phyloP scores from a whole-genome alignment of 345 rosid genomes.

The Eucalyptus sp. region DNA sequence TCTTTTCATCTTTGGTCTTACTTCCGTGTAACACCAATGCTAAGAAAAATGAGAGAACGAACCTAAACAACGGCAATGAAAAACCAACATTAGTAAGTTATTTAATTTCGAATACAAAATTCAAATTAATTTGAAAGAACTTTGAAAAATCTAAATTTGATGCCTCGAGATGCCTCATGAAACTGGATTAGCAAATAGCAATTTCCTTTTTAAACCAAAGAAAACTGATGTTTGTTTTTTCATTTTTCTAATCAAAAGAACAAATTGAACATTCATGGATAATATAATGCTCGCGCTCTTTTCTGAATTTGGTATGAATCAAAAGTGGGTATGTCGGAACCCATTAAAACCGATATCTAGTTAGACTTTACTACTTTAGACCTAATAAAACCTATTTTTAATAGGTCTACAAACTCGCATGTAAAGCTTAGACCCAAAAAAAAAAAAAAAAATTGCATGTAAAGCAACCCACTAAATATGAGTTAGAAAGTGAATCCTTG shows the following conservation, averaged over 20 bases:
- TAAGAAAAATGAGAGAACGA: not conserved
- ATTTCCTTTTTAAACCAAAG: not conserved
- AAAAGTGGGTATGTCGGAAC: not conserved
- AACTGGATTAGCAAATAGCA: not conserved
- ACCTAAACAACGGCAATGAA: not conserved
- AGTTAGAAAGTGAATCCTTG: not conserved
- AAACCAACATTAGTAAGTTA: not conserved
- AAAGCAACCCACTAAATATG: not conserved
- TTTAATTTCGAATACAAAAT: not conserved
- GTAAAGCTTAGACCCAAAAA: not conserved
- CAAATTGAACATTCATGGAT: not conserved
- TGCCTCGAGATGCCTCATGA: rapidly evolving
- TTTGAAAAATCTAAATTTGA: not conserved
- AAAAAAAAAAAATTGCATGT: too few relatives aligned
- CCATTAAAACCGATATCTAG: rapidly evolving
- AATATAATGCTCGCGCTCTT: not conserved
- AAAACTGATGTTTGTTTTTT: not conserved
- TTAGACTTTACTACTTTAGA: not conserved
- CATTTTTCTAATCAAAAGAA: not conserved
- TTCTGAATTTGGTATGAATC: not conserved
- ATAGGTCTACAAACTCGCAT: not conserved
- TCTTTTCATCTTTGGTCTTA: not conserved
- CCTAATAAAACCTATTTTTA: rapidly evolving
- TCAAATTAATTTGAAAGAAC: not conserved
- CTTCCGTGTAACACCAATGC: not conserved